Conservation (phyloP, 2,329 filamentous ascomycete genomes). For the Zymoseptoria brevis region DNA sequence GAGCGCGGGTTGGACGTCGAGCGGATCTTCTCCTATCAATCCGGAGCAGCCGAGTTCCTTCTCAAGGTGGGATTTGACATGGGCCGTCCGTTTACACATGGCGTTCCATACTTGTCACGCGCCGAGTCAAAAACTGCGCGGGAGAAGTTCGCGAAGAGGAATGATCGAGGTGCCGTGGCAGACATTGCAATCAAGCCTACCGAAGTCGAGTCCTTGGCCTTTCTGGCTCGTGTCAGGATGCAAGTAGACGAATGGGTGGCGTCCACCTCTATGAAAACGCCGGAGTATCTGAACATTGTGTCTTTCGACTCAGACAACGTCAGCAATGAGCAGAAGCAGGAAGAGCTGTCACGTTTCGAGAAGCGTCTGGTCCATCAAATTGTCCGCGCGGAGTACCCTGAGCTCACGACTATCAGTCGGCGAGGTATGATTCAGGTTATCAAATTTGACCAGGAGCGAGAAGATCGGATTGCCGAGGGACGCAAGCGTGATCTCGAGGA, state of each 20-base stretch:
- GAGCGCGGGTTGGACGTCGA: slow-evolving; percentile 48
- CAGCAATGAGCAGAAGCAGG: slow-evolving; percentile 11
- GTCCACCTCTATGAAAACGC: slow-evolving; percentile 19
- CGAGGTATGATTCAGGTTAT: slow-evolving; percentile 38
- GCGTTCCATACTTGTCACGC: slow-evolving; percentile 56
- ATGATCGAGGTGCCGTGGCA: slow-evolving; percentile 33
- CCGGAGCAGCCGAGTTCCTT: slow-evolving; percentile 54
- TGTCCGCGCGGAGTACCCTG: slow-evolving; percentile 53
- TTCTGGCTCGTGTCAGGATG: slow-evolving; percentile 40
- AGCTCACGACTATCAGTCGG: slow-evolving; percentile 36
- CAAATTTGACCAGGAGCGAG: slow-evolving; percentile 35
- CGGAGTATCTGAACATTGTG: slow-evolving; percentile 30
- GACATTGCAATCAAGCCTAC: slow-evolving; percentile 45
- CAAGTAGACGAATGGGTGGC: slow-evolving; percentile 42
- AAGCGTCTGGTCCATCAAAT: slow-evolving; percentile 59
- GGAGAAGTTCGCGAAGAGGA: slow-evolving; percentile 36
- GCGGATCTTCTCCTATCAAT: slow-evolving; percentile 52
- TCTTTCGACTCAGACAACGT: slow-evolving; percentile 15
- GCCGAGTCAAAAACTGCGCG: slow-evolving; percentile 47
- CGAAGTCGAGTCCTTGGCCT: slow-evolving; percentile 46
- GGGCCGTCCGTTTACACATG: slow-evolving; percentile 46
- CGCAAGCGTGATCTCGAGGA: slow-evolving; percentile 34
- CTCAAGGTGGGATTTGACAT: slow-evolving; percentile 52
- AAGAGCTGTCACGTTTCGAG: slow-evolving; percentile 50
- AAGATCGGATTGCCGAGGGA: slow-evolving; percentile 34